Evolutionary conservation across 345 rosid genomes (phyloP).

Genomic region (Eucalyptus microcorys): DNA sequence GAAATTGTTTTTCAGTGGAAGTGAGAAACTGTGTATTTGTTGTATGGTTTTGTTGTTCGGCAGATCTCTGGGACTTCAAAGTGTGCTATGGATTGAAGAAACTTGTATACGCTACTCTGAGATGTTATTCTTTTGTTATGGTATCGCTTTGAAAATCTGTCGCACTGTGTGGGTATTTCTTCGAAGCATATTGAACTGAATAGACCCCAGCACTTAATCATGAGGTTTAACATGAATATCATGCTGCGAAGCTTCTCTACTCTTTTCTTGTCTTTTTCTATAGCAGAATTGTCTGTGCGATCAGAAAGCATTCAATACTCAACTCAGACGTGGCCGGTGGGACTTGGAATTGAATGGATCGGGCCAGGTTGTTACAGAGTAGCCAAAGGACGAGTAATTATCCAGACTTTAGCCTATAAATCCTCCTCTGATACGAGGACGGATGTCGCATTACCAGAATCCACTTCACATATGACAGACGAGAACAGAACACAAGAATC

Average conservation of each 20-base stretch:
- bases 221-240: background rate
- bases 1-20: background rate
- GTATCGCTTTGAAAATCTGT: background rate
- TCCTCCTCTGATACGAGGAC: background rate
- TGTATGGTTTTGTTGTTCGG: background rate
- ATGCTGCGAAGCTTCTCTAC: background rate
- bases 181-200: background rate
- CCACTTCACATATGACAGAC: background rate
- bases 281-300: background rate
- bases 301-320: background rate
- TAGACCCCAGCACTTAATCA: background rate
- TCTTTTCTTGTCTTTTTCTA: background rate
- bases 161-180: background rate
- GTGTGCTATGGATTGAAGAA: slow-evolving; percentile 54
- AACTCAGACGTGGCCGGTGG: background rate
- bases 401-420: background rate
- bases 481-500: background rate
- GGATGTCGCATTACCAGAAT: background rate
- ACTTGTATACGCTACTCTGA: slow-evolving; percentile 46
- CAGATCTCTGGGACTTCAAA: slow-evolving; percentile 74
- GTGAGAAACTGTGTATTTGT: background rate
- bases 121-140: background rate
- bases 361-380: background rate
- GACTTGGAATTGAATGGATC: background rate
- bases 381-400: background rate